These are phyloP conservation scores for Mycena floridula DNA, from an alignment of 768 basidiomycete genomes.

Conservation along the genomic window DNA sequence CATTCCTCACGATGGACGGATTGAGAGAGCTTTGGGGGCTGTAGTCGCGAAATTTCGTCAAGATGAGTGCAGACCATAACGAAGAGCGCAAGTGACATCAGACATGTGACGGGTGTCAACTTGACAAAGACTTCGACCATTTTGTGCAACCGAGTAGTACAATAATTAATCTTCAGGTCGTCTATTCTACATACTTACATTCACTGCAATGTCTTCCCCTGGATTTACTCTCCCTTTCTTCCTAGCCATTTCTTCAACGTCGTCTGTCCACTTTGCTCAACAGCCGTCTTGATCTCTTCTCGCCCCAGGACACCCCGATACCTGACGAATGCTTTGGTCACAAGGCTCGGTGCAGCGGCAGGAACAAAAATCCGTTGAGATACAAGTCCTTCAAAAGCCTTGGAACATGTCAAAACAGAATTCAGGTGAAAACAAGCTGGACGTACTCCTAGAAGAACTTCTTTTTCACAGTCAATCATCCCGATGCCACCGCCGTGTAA, in stretches of 20 bases:
- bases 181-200: too few species aligned
- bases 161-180: too few species aligned
- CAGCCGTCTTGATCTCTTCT: slow-evolving; percentile 59
- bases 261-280: slow-evolving; percentile 61
- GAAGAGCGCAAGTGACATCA: too few species aligned
- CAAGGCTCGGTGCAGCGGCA: slow-evolving; percentile 36
- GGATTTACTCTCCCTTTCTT: too few species aligned
- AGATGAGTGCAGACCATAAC: slow-evolving; percentile 65
- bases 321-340: slow-evolving; percentile 67
- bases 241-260: slow-evolving; percentile 38
- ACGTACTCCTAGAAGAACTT: slow-evolving; percentile 63
- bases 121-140: too few species aligned
- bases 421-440: not conserved
- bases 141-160: too few species aligned
- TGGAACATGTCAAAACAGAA: slow-evolving; percentile 3
- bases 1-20: slow-evolving; percentile 89
- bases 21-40: slow-evolving; percentile 58
- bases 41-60: slow-evolving; percentile 38
- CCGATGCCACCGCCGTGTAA: slow-evolving; percentile 71
- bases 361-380: slow-evolving; percentile 49
- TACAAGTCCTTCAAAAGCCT: slow-evolving; percentile 78
- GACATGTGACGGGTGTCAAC: too few species aligned
- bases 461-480: slow-evolving; percentile 61
- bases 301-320: slow-evolving; percentile 64
- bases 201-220: too few species aligned